Conservation (phyloP, 148 eudicot genomes). For the Gaultheria prostrata region DNA sequence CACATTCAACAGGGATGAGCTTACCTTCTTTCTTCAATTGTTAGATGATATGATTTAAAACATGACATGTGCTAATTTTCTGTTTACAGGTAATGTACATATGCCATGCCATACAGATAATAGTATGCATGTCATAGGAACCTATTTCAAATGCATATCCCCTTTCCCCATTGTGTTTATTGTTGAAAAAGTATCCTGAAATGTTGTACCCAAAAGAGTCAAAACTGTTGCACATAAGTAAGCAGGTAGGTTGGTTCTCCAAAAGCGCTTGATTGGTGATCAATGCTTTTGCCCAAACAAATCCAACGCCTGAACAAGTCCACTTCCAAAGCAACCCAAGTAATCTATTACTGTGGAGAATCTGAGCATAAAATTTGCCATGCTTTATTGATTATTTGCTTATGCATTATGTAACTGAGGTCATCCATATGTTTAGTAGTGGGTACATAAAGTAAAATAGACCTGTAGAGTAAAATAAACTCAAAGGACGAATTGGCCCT, state of each 20-base stretch:
- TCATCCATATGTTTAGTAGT: neutral
- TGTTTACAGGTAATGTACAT: neutral
- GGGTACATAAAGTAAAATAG: neutral
- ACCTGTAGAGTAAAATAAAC: neutral
- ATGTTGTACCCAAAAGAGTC: neutral
- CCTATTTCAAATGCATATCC: neutral
- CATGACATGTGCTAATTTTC: conserved; percentile 1
- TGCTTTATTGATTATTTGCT: neutral
- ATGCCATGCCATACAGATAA: neutral
- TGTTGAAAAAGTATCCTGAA: neutral
- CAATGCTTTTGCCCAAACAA: conserved; percentile 1
- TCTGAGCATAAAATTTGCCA: neutral
- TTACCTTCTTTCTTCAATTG: neutral
- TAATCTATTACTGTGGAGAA: neutral
- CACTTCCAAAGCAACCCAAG: conserved; percentile 9
- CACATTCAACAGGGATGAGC: neutral
- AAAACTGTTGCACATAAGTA: neutral
- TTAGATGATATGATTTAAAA: neutral
- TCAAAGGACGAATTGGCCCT: neutral
- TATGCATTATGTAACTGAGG: neutral
- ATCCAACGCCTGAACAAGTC: neutral
- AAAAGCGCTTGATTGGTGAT: neutral
- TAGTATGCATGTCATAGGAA: neutral
- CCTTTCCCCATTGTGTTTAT: neutral
- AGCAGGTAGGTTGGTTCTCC: neutral